These are phyloP conservation scores for Tuber umbilicatum DNA, from an alignment of 495 filamentous ascomycete species.

Conservation along the genomic window DNA sequence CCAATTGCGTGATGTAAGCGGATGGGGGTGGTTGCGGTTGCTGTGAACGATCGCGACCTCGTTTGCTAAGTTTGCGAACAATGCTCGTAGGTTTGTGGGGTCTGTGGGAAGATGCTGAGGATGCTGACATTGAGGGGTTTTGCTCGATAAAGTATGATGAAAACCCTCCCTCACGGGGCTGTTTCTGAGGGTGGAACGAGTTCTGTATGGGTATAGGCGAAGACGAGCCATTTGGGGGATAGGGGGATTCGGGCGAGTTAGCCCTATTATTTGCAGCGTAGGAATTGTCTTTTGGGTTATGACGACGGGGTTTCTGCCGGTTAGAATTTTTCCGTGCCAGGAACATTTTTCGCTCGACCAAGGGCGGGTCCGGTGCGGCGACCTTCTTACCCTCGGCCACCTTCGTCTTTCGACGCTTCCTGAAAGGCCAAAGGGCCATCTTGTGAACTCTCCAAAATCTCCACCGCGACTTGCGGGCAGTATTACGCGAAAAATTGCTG, in stretches of 20 bases:
- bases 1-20: slow-evolving; percentile 37
- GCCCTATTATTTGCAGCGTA: neutral
- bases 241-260: slow-evolving; percentile 21
- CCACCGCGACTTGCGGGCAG: slow-evolving; percentile 30
- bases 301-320: slow-evolving; percentile 32
- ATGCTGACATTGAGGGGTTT: slow-evolving; percentile 26
- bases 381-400: slow-evolving; percentile 31
- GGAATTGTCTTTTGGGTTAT: slow-evolving; percentile 4
- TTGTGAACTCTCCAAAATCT: slow-evolving; percentile 32
- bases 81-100: slow-evolving; percentile 37
- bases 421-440: slow-evolving; percentile 41
- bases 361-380: slow-evolving; percentile 21
- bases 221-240: slow-evolving; percentile 26
- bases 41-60: slow-evolving; percentile 25
- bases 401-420: slow-evolving; percentile 39
- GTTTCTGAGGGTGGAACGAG: slow-evolving; percentile 36
- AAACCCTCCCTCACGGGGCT: slow-evolving; percentile 30
- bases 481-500: slow-evolving; percentile 36
- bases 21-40: slow-evolving; percentile 32
- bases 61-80: slow-evolving; percentile 38
- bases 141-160: slow-evolving; percentile 36
- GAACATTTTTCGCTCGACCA: slow-evolving; percentile 35
- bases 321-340: slow-evolving; percentile 32
- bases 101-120: slow-evolving; percentile 36
- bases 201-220: slow-evolving; percentile 22